Evolutionary conservation across 2,329 filamentous ascomycete genomes (phyloP), one percentile per base, ranked within the genome.

Genomic region (Cryphonectria parasitica): DNA sequence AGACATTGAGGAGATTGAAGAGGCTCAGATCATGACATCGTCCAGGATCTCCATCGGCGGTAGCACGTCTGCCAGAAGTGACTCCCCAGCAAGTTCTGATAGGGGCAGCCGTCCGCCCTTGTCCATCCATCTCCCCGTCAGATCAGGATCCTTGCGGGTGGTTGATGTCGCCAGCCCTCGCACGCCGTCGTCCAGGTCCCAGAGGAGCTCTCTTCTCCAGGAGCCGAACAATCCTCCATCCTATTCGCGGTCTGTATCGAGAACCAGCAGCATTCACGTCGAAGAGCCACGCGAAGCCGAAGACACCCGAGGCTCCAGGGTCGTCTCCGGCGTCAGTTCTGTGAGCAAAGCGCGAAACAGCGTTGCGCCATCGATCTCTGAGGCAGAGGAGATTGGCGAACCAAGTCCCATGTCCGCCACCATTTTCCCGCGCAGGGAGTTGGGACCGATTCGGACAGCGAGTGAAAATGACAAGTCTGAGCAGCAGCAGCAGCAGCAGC

Each of bases 11-110:
- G 73, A 87, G 74, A 77, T 88, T 77, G 86, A 92, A 83, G 84
- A 88, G 74, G 85, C 87, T 2, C 82, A 88, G 74, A 87, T 89
- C 41, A 73, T 89, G 68, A 89, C 85, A 0, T 88, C 87, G 0
- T 84, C 87, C 3, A 82, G 87, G 49, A 82, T 89, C 11, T 89
- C 87, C 3, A 70, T 72, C 31, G 71, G 71, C 52, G 69, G 68
- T 10, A 72, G 66, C 54, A 83, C 88, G 36, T 82, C 83, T 41
- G 86, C 86, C 45, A 83, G 83, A 34, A 80, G 78, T 73, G 82
- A 82, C 43, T 87, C 86, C 0, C 84, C 85, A 2, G 79, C 84
- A 2, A 78, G 80, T 1, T 86, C 86, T 0, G 87, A 89, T 39
- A 83, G 74, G 72, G 82, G 66, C 36, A 68, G 60, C 64, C 71